Conservation (phyloP, 495 filamentous ascomycete species). For the Parmelia sp. region DNA sequence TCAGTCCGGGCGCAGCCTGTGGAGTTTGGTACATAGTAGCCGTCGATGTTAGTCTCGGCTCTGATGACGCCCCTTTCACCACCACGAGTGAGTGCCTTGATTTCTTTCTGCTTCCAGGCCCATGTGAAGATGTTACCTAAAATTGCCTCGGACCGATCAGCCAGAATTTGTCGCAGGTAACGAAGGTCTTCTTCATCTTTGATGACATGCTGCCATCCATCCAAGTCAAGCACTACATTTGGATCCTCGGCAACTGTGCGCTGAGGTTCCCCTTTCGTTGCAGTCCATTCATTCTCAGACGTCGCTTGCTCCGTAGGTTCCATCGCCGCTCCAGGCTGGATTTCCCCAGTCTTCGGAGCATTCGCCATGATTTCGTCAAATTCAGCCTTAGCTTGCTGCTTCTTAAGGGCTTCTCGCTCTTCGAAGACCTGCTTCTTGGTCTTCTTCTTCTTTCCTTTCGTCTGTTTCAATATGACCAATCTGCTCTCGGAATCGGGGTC, state of each 20-base stretch:
- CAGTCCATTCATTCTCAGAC: slow-evolving; percentile 50
- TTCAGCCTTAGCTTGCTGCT: slow-evolving; percentile 37
- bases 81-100: slow-evolving; percentile 70
- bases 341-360: slow-evolving; percentile 23
- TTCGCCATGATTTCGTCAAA: slow-evolving; percentile 31
- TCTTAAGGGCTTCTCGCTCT: slow-evolving; percentile 57
- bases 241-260: slow-evolving; percentile 65
- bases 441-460: slow-evolving; percentile 59
- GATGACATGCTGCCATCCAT: slow-evolving; percentile 69
- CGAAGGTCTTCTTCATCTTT: slow-evolving; percentile 77
- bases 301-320: slow-evolving; percentile 30
- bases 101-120: slow-evolving; percentile 85
- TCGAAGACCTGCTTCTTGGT: slow-evolving; percentile 68
- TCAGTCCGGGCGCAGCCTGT: slow-evolving; percentile 87
- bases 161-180: slow-evolving; percentile 48
- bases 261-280: slow-evolving; percentile 53
- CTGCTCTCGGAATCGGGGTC: slow-evolving; percentile 35
- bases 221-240: slow-evolving; percentile 58
- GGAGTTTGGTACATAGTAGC: slow-evolving; percentile 82
- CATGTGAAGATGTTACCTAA: slow-evolving; percentile 66
- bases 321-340: slow-evolving; percentile 24
- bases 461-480: slow-evolving; percentile 31
- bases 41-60: slow-evolving; percentile 59
- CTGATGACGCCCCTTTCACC: slow-evolving; percentile 48
- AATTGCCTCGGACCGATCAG: slow-evolving; percentile 40